Base-by-base conservation (phyloP, 75 land plant species). In the Adiantum capillusveneris region DNA sequence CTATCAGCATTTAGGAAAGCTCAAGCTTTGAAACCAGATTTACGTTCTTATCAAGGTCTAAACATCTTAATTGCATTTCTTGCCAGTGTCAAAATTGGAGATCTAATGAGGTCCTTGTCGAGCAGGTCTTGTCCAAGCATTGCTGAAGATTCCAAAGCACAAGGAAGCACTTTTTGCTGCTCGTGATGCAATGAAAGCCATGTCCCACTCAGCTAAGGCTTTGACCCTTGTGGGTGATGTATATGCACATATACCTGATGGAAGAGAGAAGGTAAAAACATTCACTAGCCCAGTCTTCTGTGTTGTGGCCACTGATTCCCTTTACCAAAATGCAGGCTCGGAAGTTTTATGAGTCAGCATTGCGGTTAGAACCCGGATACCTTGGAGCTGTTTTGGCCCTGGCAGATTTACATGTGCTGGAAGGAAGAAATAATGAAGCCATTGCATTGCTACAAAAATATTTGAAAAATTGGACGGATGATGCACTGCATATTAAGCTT, bases 151-250 rank as follows among this genome's bases (percentile, higher is more conserved):
- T 37, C 79, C 86, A 22, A 94, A 90, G 72, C 53, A 68, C 25
- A 94, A 94, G 50, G 98, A 94, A 69, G 98, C 98, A 6, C 56
- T 94, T 12, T 79, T 64, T 76, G 80, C 84, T 68, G 96, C 98
- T 25, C 81, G 98, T 18, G 98, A 90, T 61, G 98, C 91, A 57
- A 77, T 94, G 84, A 94, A 83, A 60, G 80, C 83, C 11, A 86
- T 94, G 98, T 96, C 89, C 55, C 98, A 94, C 60, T 86, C 91
- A 29, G 98, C 98, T 27, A 94, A 94, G 66, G 96, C 96, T 62
- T 73, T 90, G 14, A 94, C 88, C 39, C 59, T 94, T 59, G 96
- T 94, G 51, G 98, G 98, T 21, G 98, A 94, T 90, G 98, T 90
- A n/a, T 86, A 94, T 78, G 96, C 96, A 16, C 79, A 83, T 65